These are phyloP conservation scores for Lachnellula suecica DNA, from an alignment of 2,329 filamentous ascomycete species.

Conservation along the genomic window DNA sequence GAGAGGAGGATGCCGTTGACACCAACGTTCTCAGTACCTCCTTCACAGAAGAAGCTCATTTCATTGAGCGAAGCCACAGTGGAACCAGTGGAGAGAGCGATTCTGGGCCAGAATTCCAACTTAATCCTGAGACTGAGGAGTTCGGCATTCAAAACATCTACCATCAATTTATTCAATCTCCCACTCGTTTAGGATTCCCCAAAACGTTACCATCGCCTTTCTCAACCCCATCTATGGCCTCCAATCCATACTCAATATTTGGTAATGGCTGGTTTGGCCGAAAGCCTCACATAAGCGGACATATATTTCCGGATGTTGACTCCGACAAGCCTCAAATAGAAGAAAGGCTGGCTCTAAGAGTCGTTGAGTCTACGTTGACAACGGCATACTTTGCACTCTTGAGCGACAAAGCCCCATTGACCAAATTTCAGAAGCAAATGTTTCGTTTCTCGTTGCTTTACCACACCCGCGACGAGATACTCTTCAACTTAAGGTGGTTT, in stretches of 20 bases:
- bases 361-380: conserved; percentile 4
- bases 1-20: not conserved
- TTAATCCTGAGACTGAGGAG: not conserved
- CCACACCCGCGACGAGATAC: conserved; percentile 7
- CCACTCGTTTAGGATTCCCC: not conserved
- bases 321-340: not conserved
- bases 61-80: not conserved
- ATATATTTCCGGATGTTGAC: not conserved
- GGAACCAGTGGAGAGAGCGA: not conserved
- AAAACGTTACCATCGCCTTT: not conserved
- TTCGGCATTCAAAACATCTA: not conserved
- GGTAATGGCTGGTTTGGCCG: conserved; percentile 11
- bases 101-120: not conserved
- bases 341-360: not conserved
- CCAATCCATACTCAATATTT: not conserved
- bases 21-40: not conserved
- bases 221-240: not conserved
- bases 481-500: conserved; percentile 11
- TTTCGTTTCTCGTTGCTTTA: conserved; percentile 8
- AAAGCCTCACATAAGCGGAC: not conserved
- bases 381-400: conserved; percentile 7
- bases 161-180: not conserved
- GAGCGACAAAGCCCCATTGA: not conserved
- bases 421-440: conserved; percentile 1
- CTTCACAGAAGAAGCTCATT: not conserved